Evolutionary conservation across 495 filamentous ascomycete genomes (phyloP).

Genomic region (Penicillium soppii): DNA sequence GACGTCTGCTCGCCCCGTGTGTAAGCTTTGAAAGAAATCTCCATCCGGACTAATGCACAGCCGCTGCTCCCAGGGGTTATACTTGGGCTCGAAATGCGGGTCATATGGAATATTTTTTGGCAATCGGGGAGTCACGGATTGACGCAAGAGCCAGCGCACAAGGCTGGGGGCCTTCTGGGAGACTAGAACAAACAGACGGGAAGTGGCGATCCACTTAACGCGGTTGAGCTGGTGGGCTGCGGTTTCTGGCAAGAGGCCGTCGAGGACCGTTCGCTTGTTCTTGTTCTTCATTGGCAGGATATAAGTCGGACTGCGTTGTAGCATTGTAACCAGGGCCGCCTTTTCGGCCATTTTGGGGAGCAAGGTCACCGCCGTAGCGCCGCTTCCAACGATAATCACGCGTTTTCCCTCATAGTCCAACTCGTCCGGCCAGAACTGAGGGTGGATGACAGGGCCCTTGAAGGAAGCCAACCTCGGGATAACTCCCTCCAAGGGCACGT

Average conservation of each 20-base stretch:
- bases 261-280: too few species aligned
- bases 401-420: conserved; percentile 40
- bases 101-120: conserved; percentile 12
- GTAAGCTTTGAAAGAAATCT: conserved; percentile 62
- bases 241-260: conserved; percentile 25
- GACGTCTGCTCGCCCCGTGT: conserved; percentile 46
- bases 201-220: conserved; percentile 31
- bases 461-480: conserved; percentile 33
- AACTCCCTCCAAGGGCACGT: conserved; percentile 38
- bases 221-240: conserved; percentile 30
- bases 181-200: too few species aligned
- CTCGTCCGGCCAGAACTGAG: conserved; percentile 41
- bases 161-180: too few species aligned
- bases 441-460: conserved; percentile 35
- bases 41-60: conserved; percentile 47
- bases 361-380: conserved; percentile 47
- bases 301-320: conserved; percentile 53
- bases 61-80: conserved; percentile 59
- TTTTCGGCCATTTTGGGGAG: conserved; percentile 27
- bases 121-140: too few species aligned
- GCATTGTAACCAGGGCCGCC: conserved; percentile 38
- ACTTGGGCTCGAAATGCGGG: conserved; percentile 45
- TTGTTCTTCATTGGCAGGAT: too few species aligned
- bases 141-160: background rate
- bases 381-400: conserved; percentile 48